Evolutionary conservation across 257 asterid species (phyloP).

Genomic region (Przewalskia tangutica): DNA sequence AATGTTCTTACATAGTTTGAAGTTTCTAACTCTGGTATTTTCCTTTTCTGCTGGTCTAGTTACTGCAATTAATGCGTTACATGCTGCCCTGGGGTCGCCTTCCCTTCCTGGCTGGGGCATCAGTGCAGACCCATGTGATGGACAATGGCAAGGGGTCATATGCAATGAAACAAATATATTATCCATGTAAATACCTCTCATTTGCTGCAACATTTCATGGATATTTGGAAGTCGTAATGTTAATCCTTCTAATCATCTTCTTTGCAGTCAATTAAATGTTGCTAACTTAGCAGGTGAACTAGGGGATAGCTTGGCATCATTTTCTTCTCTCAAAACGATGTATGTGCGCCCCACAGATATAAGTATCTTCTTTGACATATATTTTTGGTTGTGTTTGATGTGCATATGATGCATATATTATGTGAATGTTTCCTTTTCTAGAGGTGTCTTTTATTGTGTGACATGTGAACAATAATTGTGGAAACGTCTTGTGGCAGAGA

Average conservation of each 20-base stretch:
- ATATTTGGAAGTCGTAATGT: not conserved
- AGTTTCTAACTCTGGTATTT: conserved; percentile 2
- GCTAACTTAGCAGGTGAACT: conserved; percentile 81
- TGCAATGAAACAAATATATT: conserved; percentile 37
- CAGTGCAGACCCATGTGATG: conserved; percentile 61
- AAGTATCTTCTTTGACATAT: not conserved
- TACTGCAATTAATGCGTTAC: conserved; percentile 50
- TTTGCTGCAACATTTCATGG: not conserved
- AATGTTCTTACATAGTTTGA: not conserved
- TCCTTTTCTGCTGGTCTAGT: conserved; percentile 24
- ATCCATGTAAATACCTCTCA: conserved; percentile 33
- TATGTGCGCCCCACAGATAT: conserved; percentile 13
- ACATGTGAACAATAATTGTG: not conserved
- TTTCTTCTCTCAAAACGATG: conserved; percentile 56
- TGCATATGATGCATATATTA: not conserved
- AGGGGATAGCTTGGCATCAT: conserved; percentile 57
- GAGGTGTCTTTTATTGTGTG: not conserved
- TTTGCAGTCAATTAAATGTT: conserved; percentile 41
- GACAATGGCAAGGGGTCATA: conserved; percentile 53
- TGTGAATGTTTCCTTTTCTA: not conserved
- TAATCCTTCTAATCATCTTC: conserved; percentile 2
- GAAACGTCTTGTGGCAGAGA: conserved; percentile 43
- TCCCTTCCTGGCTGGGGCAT: conserved; percentile 64
- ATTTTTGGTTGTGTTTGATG: not conserved
- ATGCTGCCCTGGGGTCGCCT: conserved; percentile 48